Evolutionary conservation across 768 basidiomycete genomes (phyloP).

Genomic region (Coprinellus micaceus): DNA sequence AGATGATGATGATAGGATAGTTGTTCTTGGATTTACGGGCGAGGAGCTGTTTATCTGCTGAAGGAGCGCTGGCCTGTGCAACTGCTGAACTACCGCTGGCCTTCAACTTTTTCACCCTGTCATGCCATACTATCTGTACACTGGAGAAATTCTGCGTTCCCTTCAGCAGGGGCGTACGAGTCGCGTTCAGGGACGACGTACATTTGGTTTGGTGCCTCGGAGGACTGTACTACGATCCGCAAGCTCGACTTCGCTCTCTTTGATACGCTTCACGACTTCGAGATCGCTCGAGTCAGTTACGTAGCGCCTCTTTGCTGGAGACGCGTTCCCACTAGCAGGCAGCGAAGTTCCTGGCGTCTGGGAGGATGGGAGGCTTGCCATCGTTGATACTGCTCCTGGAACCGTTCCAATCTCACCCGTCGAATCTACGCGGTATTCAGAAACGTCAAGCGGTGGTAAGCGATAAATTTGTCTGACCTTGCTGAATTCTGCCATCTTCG

Average conservation of each 20-base stretch:
- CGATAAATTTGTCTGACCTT: neutral
- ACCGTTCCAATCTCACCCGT: slow-evolving; percentile 39
- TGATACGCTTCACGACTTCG: slow-evolving; percentile 85
- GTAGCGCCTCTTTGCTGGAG: slow-evolving; percentile 71
- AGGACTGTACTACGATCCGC: slow-evolving; percentile 80
- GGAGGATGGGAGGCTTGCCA: slow-evolving; percentile 25
- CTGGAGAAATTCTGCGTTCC: slow-evolving; percentile 72
- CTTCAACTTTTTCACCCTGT: slow-evolving; percentile 76
- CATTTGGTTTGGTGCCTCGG: slow-evolving; percentile 79
- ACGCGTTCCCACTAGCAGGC: slow-evolving; percentile 32
- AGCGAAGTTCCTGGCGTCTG: neutral
- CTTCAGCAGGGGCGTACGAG: neutral
- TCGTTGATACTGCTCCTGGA: slow-evolving; percentile 45
- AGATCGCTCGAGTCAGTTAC: slow-evolving; percentile 73
- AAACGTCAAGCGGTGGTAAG: neutral
- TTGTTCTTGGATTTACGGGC: slow-evolving; percentile 55
- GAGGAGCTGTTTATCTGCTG: slow-evolving; percentile 53
- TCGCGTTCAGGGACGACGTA: slow-evolving; percentile 34
- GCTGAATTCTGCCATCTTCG: slow-evolving; percentile 5
- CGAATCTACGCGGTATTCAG: neutral
- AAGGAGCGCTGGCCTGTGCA: slow-evolving; percentile 33
- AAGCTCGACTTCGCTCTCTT: slow-evolving; percentile 71
- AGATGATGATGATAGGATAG: slow-evolving; percentile 96
- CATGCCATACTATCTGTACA: slow-evolving; percentile 60
- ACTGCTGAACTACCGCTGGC: slow-evolving; percentile 50